phyloP scores from a whole-genome alignment of 2,329 filamentous ascomycete genomes.

The Cercospora sojina region DNA sequence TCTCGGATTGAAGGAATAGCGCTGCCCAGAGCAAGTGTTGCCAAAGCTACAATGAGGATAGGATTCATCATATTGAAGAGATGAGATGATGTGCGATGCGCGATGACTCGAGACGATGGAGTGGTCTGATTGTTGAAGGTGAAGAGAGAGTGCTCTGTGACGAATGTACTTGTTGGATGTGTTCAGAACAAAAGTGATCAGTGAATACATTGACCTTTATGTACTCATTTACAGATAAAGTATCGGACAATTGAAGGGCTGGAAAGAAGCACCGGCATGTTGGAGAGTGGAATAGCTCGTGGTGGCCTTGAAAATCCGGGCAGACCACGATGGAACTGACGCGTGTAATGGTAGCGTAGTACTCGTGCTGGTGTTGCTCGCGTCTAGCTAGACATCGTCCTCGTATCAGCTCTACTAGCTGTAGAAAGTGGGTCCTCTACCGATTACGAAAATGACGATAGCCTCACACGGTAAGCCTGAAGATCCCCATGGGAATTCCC shows the following conservation, averaged over 20 bases:
- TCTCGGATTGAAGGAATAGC: background rate
- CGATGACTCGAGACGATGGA: background rate
- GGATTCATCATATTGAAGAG: background rate
- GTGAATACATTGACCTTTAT: background rate
- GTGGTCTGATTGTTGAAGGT: background rate
- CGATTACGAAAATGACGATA: background rate
- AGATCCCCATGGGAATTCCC: background rate
- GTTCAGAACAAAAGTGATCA: background rate
- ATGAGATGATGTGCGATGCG: no score
- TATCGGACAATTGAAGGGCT: background rate
- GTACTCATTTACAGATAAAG: background rate
- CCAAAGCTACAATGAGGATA: background rate
- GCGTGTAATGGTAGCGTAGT: background rate
- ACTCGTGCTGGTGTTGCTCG: background rate
- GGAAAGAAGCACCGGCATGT: background rate
- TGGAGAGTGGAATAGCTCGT: background rate
- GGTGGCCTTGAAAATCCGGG: background rate
- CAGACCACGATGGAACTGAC: background rate
- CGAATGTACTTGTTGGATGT: background rate
- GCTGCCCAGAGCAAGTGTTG: background rate
- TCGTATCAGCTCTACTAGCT: background rate
- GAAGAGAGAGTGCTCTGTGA: background rate
- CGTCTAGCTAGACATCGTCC: background rate
- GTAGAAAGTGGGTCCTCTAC: background rate
- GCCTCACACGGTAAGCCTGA: background rate